Evolutionary conservation across 768 basidiomycete species (phyloP), one percentile per base, ranked within the genome.

Genomic region (Sporobolomyces pararoseus): DNA sequence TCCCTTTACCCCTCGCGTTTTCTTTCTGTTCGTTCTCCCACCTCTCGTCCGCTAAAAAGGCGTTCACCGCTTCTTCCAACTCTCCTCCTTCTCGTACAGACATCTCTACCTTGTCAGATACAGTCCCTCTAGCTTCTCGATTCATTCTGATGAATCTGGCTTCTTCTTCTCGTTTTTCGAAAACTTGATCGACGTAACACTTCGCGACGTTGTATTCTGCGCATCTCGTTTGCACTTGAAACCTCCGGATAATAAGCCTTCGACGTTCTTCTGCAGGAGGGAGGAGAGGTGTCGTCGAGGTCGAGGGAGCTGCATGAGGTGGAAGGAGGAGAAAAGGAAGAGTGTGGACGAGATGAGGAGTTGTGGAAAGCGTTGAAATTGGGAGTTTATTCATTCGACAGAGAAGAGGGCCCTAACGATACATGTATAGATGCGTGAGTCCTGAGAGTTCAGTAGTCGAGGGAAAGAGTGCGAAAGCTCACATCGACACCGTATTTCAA

Each of bases 281-380:
- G 23, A 66, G 51, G 34, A 67, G 35, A 2, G 72, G 72, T 9
- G 25, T 31, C 16, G 68, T 32, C 13, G 72, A 74, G 9, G 66
- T 55, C 12, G 72, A 70, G 1, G 67, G 35, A 4, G 42, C 17
- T 0, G 65, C 39, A 35, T 23, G 39, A 29, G 68, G 68, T 0
- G 72, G 72, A 23, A 74, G 72, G 27, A 74, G 58, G 55, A 74
- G 46, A 62, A 74, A 74, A 34, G 65, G 68, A 25, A 62, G 61
- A 1, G 72, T 67, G 62, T 74, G 72, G 3, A 74, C 35, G n/a
- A 74, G 62, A 34, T 70, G 68, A 0, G 72, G 72, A 0, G 72
- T 74, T 2, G 72, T 74, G 9, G 72, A 67, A 37, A 74, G 72
- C 7, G 72, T 74, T 10, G 68, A 70, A 19, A 57, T 34, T 0